Evolutionary conservation across 2,329 filamentous ascomycete species (phyloP).

Genomic region (Claviceps fusiformis): DNA sequence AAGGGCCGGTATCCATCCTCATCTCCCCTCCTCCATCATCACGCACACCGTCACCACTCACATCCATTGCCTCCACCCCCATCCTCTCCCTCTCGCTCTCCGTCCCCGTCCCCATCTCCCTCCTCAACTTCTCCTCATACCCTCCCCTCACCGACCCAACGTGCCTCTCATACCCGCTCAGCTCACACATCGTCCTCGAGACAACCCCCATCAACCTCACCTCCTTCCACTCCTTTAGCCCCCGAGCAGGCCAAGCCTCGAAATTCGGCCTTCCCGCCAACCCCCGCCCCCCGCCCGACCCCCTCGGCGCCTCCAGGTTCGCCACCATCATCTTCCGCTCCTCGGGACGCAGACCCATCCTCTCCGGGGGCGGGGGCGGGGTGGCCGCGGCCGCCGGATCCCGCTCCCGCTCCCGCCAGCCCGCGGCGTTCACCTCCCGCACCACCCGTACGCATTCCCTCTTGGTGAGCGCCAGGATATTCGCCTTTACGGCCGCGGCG

Average conservation of each 20-base stretch:
- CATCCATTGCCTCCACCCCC: not conserved
- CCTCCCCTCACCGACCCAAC: conserved; percentile 4
- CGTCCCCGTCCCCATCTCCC: conserved; percentile 2
- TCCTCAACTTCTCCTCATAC: conserved; percentile 13
- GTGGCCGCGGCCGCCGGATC: not conserved
- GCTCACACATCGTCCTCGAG: conserved; percentile 8
- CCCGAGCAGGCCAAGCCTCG: not conserved
- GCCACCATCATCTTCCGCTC: conserved; percentile 14
- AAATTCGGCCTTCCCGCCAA: not conserved
- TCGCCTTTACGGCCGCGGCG: conserved; percentile 14
- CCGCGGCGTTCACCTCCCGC: not conserved
- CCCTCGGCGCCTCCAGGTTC: conserved; percentile 15
- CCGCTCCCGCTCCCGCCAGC: not conserved
- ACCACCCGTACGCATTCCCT: conserved; percentile 21
- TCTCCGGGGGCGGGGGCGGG: not conserved
- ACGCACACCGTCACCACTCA: not conserved
- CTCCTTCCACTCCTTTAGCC: conserved; percentile 12
- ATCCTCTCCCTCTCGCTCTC: conserved; percentile 7
- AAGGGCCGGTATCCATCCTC: not conserved
- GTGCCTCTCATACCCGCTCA: conserved; percentile 14
- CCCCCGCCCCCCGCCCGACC: not conserved
- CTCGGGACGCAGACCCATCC: not conserved
- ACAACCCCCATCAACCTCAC: conserved; percentile 11
- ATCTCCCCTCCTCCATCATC: not conserved
- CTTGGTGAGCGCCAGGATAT: conserved; percentile 16